Percentiles rank a stretch among this genome's conserved stretches.
Conservation (phyloP, 495 filamentous ascomycete species). For the Aspergillus ostianus region DNA sequence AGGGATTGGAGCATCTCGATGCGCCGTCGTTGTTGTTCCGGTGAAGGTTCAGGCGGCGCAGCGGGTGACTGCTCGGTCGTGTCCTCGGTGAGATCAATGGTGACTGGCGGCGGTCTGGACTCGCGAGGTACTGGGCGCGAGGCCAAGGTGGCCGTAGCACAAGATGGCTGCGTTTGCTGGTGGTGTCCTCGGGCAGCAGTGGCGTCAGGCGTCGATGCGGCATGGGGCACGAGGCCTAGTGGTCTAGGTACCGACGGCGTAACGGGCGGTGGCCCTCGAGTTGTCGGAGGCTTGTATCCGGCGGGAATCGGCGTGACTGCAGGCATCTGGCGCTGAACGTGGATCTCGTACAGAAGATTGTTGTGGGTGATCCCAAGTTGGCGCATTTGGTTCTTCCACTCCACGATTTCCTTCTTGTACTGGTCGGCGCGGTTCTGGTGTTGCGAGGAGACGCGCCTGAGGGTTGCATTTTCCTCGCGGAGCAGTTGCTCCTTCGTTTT, state of each 20-base stretch:
- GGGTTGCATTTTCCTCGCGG: slow-evolving; percentile 23
- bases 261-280: slow-evolving; percentile 1
- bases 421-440: slow-evolving; percentile 21
- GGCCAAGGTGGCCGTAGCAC: background rate
- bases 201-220: background rate
- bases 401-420: slow-evolving; percentile 21
- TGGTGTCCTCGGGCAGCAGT: background rate
- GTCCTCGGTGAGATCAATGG: slow-evolving; percentile 29
- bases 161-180: background rate
- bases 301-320: slow-evolving; percentile 14
- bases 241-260: slow-evolving; percentile 1
- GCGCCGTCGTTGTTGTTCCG: slow-evolving; percentile 4
- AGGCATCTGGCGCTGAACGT: slow-evolving; percentile 18
- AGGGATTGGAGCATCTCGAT: slow-evolving; percentile 19
- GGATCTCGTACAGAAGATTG: slow-evolving; percentile 26
- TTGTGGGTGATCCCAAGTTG: slow-evolving; percentile 21
- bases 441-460: slow-evolving; percentile 21
- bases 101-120: slow-evolving; percentile 10
- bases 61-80: slow-evolving; percentile 7
- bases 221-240: background rate
- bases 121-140: background rate
- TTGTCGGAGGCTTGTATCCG: slow-evolving; percentile 20
- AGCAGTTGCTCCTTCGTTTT: slow-evolving; percentile 25
- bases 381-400: slow-evolving; percentile 23
- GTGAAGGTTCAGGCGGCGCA: background rate